A percentile compares a stretch with the other conserved stretches of the same genome.
These are phyloP conservation scores for Acacia melanoxylon DNA, from an alignment of 306 rosid species.

Conservation along the genomic window DNA sequence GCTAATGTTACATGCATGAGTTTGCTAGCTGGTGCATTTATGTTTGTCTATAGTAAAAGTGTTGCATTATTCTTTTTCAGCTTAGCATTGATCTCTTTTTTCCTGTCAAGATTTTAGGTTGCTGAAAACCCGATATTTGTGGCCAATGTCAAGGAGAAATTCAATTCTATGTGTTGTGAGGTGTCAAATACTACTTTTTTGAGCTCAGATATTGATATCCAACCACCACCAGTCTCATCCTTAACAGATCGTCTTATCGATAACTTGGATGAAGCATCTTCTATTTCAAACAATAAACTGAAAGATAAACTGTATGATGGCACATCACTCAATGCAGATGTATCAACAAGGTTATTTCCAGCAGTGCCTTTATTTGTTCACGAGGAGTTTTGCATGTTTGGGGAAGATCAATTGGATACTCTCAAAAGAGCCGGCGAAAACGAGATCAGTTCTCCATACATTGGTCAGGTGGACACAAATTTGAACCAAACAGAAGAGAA, in stretches of 20 bases:
- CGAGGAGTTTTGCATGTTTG: slow-evolving; percentile 28
- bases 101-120: slow-evolving; percentile 58
- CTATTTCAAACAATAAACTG: slow-evolving; percentile 28
- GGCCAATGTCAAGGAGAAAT: slow-evolving; percentile 55
- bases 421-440: neutral
- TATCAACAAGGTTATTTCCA: slow-evolving; percentile 29
- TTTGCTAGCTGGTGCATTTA: neutral
- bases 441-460: slow-evolving; percentile 30
- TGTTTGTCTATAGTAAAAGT: neutral
- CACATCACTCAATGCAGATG: slow-evolving; percentile 24
- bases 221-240: slow-evolving; percentile 23
- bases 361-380: slow-evolving; percentile 38
- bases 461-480: slow-evolving; percentile 40
- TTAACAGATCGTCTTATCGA: slow-evolving; percentile 27
- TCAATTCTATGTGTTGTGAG: slow-evolving; percentile 40
- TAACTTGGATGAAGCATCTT: slow-evolving; percentile 33
- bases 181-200: slow-evolving; percentile 35
- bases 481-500: slow-evolving; percentile 47
- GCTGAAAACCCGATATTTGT: slow-evolving; percentile 62
- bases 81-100: slow-evolving; percentile 34
- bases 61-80: slow-evolving; percentile 7
- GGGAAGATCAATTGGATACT: slow-evolving; percentile 4
- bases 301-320: slow-evolving; percentile 31
- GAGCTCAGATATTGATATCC: slow-evolving; percentile 25
- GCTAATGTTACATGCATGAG: neutral